Evolutionary conservation across 2,329 filamentous ascomycete genomes (phyloP), one percentile per base, ranked within the genome.

Genomic region (Colletotrichum lindemuthianum): DNA sequence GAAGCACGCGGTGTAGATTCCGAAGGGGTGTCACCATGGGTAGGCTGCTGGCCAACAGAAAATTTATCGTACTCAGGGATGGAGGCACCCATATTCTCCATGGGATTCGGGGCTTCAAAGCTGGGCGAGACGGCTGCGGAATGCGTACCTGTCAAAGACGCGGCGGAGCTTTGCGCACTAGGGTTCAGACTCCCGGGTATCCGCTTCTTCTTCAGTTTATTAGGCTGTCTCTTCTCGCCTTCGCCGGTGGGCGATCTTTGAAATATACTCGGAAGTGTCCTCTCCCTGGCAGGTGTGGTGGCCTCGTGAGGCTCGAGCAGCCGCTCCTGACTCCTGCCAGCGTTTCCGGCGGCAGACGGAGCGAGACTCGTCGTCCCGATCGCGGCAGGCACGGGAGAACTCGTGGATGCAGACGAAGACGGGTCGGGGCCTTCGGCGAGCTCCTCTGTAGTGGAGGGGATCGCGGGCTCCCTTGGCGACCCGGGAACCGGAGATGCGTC

Each of bases 201-300:
- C 67, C 89, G 85, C 77, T 92, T 97, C 82, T 98, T 98, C 76
- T 90, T 91, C 55, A 99, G 81, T 77, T 97, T 97, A 72, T 97
- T 97, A 0, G 93, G 92, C 73, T 90, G 90, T 49, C 92, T 87
- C 70, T 86, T 89, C 67, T 89, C 89, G 41, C 80, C 84, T 15
- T 81, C 84, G 45, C 80, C 83, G 0, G 84, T 84, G 1, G 90
- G 88, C 2, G 91, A 90, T 68, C 90, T 86, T 71, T 91, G 86
- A 72, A 96, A 91, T 41, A 96, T 79, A 71, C 81, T 87, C 55
- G 90, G 84, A 59, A 96, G 76, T 64, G 87, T 89, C 36, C 89
- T 86, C 60, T 93, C 91, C 66, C 85, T 89, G 6, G 81, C 81
- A 7, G 89, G 87, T 0, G 88, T 89, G n/a, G 78, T 74, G 12